Base-by-base conservation (phyloP, 176 grass and related monocot species). In the Zoysia pacifica region DNA sequence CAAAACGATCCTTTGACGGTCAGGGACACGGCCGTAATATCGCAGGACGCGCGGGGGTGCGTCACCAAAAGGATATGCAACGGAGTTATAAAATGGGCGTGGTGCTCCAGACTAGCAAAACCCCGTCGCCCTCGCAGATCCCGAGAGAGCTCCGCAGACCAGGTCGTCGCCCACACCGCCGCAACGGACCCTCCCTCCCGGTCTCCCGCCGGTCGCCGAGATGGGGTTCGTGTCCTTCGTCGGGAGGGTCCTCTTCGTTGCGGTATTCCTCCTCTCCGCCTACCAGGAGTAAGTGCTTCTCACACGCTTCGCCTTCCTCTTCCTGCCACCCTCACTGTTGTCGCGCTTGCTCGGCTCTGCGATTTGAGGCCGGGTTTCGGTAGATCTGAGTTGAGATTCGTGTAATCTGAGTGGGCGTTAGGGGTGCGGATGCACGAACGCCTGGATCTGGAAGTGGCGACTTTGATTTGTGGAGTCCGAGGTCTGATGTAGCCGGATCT, bases 161-260 rank as follows among this genome's bases (percentile, higher is more conserved):
- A 73, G 69, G 80, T 74, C 55, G 80, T 74, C 55, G 45, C 9
- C 19, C 59, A 19, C 19, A 36, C 19, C 83, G 36, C 41, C 76
- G 62, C 65, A 12, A 39, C 65, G 72, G 58, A 54, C 55, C 73
- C 5, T 37, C 43, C 60, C 70, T 7, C 59, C 43, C 36, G 48
- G 48, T 56, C 41, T 45, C 47, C 83, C 15, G 65, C 65, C 48
- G 19, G 53, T 19, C 65, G 53, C 6, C 43, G 85, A 86, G 78
- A 97, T 97, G 93, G 90, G 90, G 53, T 97, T 97, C 88, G 83
- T 90, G 13, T 93, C 90, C 69, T 97, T 97, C 72, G 80, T 84
- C 56, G 93, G 93, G 64, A 93, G 93, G 81, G 87, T 93, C 71
- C 88, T 97, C 73, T 97, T 93, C 83, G 87, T 88, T 67, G 86